Conservation (phyloP, 2,329 filamentous ascomycete species). For the Aspergillus puulaauensis region DNA sequence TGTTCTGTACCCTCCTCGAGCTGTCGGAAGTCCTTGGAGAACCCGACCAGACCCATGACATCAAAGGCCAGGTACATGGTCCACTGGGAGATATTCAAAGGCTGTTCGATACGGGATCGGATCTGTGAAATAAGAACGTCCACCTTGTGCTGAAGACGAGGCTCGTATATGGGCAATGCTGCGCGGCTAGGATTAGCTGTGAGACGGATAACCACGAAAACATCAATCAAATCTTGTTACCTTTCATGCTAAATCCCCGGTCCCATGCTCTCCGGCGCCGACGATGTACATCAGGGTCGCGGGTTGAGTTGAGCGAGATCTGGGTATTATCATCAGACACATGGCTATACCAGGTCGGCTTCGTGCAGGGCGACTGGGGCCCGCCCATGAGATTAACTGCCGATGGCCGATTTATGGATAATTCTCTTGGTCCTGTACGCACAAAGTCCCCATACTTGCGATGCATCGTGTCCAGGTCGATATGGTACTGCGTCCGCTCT, state of each 20-base stretch:
- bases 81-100: conserved; percentile 29
- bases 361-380: conserved; percentile 11
- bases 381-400: conserved; percentile 14
- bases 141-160: conserved; percentile 1
- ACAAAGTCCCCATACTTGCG: conserved; percentile 37
- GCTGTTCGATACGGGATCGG: not conserved
- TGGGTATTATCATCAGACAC: conserved; percentile 12
- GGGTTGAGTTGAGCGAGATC: conserved; percentile 11
- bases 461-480: conserved; percentile 31
- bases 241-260: conserved; percentile 11
- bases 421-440: conserved; percentile 18
- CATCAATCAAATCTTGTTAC: not conserved
- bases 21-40: conserved; percentile 39
- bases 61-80: conserved; percentile 41
- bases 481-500: conserved; percentile 30
- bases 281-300: conserved; percentile 12
- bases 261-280: conserved; percentile 14
- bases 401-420: conserved; percentile 19
- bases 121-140: conserved; percentile 2
- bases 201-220: not conserved
- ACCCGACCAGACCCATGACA: conserved; percentile 45
- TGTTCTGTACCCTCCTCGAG: conserved; percentile 22
- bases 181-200: not conserved
- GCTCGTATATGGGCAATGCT: conserved; percentile 1
- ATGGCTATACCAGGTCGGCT: conserved; percentile 17